Base-by-base conservation (phyloP, 257 asterid species). In the Capsicum rhomboideum region DNA sequence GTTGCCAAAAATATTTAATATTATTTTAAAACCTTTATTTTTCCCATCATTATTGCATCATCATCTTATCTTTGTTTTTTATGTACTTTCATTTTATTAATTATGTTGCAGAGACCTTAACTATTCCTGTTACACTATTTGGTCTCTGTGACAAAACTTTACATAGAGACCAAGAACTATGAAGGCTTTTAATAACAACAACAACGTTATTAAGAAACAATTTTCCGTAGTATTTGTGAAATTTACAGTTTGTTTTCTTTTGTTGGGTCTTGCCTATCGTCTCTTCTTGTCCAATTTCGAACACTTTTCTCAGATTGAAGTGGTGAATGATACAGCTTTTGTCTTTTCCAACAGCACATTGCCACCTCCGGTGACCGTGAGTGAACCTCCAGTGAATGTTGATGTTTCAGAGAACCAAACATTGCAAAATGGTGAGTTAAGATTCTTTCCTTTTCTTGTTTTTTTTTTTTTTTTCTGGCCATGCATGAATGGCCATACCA, bases 261-360 rank as follows among this genome's bases (percentile, higher is more conserved):
- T 94, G 14, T 42, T 94, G 78, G 94, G 94, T 13, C 67, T 95
- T 59, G 91, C 92, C 17, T 93, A 90, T 72, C 91, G 93, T 16
- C 82, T 94, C 29, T 83, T 87, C 54, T 91, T 92, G 64, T 91
- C 95, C 16, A 92, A 80, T 79, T 91, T 84, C 55, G 78, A 88
- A 29, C 92, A 81, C 80, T 90, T 91, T 85, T 78, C 92, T 6
- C 86, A 92, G 49, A 49, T 80, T 71, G 77, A 11, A 69, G 85
- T 83, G 64, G 85, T 83, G 58, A 21, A 87, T 12, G 90, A 88
- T 34, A 49, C 82, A 8, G 86, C 80, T 20, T 23, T 40, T 40
- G 37, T 85, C 61, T 80, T 68, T 23, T 54, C 56, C 6, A 74
- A 31, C 79, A 40, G 55, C 50, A 56, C 83, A 21, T 71, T 87